Base-by-base conservation (phyloP, 257 asterid species). In the Ophiorrhiza pumila region DNA sequence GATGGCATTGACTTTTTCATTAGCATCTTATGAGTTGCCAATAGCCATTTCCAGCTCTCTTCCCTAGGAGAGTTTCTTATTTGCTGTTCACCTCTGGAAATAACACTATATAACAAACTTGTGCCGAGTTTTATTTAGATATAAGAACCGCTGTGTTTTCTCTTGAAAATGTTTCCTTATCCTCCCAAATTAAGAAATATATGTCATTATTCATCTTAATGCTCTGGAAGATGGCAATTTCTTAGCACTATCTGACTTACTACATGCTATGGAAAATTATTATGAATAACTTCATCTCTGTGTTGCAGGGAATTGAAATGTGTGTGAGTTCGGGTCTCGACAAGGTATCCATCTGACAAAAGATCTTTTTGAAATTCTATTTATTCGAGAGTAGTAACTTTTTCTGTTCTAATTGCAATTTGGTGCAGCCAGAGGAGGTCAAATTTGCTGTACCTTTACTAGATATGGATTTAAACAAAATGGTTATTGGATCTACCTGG, bases 381-480 rank as follows among this genome's bases (percentile, higher is more conserved):
- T 57, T 11, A 2, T 56, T 18, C 55, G 5, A 22, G 29, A 6
- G 49, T 10, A 25, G 56, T 8, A 22, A 27, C 41, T 31, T 25
- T 55, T 57, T 46, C 46, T 41, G 67, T 46, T 37, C 52, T 53
- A 87, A 75, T 81, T 86, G 66, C 62, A 76, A 83, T 82, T 77
- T 82, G 79, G 83, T 63, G 86, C 87, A 91, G 98, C 87, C 91
- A 27, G 97, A 87, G 78, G 99, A 95, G 92, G 99, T 86, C 50
- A 92, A 88, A 76, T 92, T 95, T 83, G 87, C 96, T 7, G 88
- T 95, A 66, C 98, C 97, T 9, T 80, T 95, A 71, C 80, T 90
- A 83, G 98, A 89, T 75, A 80, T 88, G 89, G 95, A 90, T 82
- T 77, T 95, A 57, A 90, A 84, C 85, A 92, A 84, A 74, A 80